Percentiles rank a stretch among this genome's conserved stretches.
These are phyloP conservation scores for Petunia axillaris DNA, from an alignment of 257 asterid genomes.

Conservation along the genomic window DNA sequence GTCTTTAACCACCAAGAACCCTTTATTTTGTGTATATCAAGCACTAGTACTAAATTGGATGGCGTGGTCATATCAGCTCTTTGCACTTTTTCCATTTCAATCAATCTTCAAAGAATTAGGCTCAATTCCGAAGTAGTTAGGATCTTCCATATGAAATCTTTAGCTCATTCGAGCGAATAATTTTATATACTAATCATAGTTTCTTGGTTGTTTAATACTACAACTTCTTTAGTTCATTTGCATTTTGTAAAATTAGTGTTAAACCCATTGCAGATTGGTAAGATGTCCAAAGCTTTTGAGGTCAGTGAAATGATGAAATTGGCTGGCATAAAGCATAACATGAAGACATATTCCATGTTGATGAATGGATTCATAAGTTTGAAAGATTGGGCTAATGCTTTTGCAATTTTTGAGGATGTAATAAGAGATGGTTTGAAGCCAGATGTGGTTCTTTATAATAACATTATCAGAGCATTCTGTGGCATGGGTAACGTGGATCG, in stretches of 20 bases:
- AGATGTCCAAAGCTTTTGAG: conserved; percentile 85
- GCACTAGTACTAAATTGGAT: background rate
- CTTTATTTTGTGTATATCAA: background rate
- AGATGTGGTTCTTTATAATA: conserved; percentile 86
- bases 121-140: background rate
- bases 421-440: conserved; percentile 82
- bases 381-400: conserved; percentile 96
- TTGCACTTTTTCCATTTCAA: too few relatives aligned
- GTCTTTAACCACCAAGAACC: background rate
- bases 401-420: conserved; percentile 89
- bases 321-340: conserved; percentile 78
- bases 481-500: conserved; percentile 95
- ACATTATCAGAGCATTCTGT: conserved; percentile 85
- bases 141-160: background rate
- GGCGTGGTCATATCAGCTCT: background rate
- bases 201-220: background rate
- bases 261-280: conserved; percentile 57
- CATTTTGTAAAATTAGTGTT: background rate
- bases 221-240: background rate
- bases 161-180: background rate
- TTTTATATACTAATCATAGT: background rate
- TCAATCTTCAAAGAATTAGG: background rate
- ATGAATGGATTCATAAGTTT: conserved; percentile 82
- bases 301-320: conserved; percentile 74
- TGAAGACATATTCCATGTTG: conserved; percentile 97